These are phyloP conservation scores for Xenoacremonium recifei DNA, from an alignment of 2,329 filamentous ascomycete genomes.

Conservation along the genomic window DNA sequence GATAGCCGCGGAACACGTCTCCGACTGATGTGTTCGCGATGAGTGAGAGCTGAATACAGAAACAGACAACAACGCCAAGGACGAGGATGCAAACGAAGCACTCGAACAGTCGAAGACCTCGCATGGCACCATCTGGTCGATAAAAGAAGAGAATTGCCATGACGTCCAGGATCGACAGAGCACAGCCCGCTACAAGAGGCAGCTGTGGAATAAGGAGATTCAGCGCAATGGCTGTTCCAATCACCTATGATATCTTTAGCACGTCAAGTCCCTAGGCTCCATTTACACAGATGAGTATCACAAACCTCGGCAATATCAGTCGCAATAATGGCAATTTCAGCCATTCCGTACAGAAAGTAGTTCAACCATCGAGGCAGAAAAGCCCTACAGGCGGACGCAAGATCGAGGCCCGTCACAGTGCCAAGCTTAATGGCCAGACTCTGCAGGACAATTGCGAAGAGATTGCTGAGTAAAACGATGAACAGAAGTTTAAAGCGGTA, in stretches of 20 bases:
- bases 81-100: conserved; percentile 62
- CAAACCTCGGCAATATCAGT: conserved; percentile 64
- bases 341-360: conserved; percentile 58
- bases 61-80: conserved; percentile 67
- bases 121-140: conserved; percentile 56
- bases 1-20: conserved; percentile 63
- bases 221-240: conserved; percentile 68
- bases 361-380: conserved; percentile 67
- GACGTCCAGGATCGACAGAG: conserved; percentile 66
- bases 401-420: conserved; percentile 65
- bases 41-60: conserved; percentile 66
- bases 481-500: conserved; percentile 67
- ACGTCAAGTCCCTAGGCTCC: background rate
- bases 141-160: conserved; percentile 69
- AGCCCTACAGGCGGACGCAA: conserved; percentile 64
- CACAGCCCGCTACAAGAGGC: conserved; percentile 66
- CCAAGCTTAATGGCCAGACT: conserved; percentile 67
- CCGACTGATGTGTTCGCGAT: conserved; percentile 54
- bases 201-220: conserved; percentile 64
- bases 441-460: conserved; percentile 71
- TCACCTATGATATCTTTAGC: conserved; percentile 42
- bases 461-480: conserved; percentile 65
- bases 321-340: conserved; percentile 67
- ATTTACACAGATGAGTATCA: background rate
- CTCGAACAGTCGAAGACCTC: conserved; percentile 61